phyloP scores from a whole-genome alignment of 2,329 filamentous ascomycete genomes.

The Drechslera avenae region DNA sequence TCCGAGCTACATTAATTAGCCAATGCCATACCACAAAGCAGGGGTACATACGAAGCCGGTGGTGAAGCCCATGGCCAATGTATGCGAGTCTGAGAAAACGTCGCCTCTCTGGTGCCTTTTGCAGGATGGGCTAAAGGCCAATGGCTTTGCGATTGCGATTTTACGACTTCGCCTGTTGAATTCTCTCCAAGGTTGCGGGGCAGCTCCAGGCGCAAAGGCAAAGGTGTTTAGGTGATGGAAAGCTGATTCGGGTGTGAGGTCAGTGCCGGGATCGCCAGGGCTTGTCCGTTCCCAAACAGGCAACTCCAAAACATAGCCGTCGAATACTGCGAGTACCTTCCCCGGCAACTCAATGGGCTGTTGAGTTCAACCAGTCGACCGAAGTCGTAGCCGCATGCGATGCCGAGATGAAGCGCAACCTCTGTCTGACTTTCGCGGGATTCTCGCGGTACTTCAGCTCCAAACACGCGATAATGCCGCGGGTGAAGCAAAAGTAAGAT shows the following conservation, averaged over 20 bases:
- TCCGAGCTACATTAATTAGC: slow-evolving; percentile 48
- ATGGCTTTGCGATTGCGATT: slow-evolving; percentile 7
- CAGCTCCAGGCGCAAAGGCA: background rate
- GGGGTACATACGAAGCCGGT: slow-evolving; percentile 54
- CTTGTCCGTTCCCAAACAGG: slow-evolving; percentile 8
- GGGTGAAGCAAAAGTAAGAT: too few species aligned
- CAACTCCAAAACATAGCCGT: slow-evolving; percentile 3
- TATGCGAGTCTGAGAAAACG: background rate
- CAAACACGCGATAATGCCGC: too few species aligned
- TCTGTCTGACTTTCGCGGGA: too few species aligned
- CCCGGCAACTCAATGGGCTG: too few species aligned
- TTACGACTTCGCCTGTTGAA: background rate
- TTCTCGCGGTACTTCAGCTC: too few species aligned
- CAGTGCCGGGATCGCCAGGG: slow-evolving; percentile 11
- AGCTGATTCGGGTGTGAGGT: slow-evolving; percentile 12
- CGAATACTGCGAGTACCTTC: background rate
- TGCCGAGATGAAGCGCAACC: too few species aligned
- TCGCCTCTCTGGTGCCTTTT: background rate
- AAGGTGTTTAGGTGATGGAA: background rate
- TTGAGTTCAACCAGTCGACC: too few species aligned
- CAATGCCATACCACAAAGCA: background rate
- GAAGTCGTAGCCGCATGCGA: too few species aligned
- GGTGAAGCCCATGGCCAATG: slow-evolving; percentile 55
- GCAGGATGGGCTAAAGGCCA: slow-evolving; percentile 4
- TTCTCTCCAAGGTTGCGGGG: background rate